Evolutionary conservation across 2,329 filamentous ascomycete genomes (phyloP).

Genomic region (Scedosporium dehoogii): DNA sequence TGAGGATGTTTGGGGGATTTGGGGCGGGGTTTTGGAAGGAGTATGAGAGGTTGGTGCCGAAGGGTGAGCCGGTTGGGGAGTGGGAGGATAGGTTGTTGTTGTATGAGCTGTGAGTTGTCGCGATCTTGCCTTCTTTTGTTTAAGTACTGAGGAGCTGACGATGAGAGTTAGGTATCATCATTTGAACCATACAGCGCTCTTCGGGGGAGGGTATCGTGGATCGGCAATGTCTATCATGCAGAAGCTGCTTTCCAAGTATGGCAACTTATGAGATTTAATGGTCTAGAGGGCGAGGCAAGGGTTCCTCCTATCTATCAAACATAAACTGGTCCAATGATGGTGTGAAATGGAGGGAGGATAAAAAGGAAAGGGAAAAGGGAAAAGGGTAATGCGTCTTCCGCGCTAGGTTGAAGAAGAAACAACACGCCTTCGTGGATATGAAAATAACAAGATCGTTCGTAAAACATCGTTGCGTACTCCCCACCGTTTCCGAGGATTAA

Average conservation of each 20-base stretch:
- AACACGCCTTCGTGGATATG: not conserved
- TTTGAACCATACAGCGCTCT: conserved; percentile 78
- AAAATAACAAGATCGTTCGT: not conserved
- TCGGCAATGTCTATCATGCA: conserved; percentile 75
- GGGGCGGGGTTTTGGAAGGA: conserved; percentile 60
- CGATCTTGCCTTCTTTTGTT: not conserved
- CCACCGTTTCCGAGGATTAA: not conserved
- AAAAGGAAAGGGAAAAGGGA: not conserved
- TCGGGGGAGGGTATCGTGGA: conserved; percentile 67
- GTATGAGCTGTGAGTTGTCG: conserved; percentile 66
- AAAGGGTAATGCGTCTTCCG: not conserved
- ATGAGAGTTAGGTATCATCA: conserved; percentile 62
- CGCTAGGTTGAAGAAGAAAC: not conserved
- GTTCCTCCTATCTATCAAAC: not conserved
- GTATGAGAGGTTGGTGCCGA: conserved; percentile 66
- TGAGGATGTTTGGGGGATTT: conserved; percentile 95
- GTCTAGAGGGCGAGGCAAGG: not conserved
- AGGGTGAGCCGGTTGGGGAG: conserved; percentile 69
- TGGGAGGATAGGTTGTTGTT: conserved; percentile 74
- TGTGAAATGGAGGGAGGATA: not conserved
- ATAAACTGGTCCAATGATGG: conserved; percentile 2
- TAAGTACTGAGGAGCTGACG: conserved; percentile 10
- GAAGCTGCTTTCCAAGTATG: conserved; percentile 63
- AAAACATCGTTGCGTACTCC: not conserved
- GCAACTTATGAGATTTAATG: conserved; percentile 12